A percentile compares a stretch with the other conserved stretches of the same genome.
phyloP scores from a whole-genome alignment of 2,329 filamentous ascomycete genomes.

The Alternaria gansuensis region DNA sequence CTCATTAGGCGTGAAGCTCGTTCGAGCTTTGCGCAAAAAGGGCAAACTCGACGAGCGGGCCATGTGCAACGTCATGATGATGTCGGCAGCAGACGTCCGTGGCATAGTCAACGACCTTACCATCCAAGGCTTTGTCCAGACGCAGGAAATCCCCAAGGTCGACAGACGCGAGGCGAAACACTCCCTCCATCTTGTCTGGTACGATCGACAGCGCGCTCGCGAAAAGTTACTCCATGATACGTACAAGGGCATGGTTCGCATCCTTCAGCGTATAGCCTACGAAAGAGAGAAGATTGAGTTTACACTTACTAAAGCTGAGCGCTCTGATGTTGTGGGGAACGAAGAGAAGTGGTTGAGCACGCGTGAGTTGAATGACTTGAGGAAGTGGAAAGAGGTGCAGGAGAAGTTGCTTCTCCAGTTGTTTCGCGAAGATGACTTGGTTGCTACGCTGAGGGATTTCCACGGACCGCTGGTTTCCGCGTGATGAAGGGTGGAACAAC shows the following conservation, averaged over 20 bases:
- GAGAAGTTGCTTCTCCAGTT: conserved; percentile 81
- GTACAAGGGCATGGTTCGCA: conserved; percentile 89
- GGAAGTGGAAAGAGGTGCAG: conserved; percentile 68
- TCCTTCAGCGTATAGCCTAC: conserved; percentile 79
- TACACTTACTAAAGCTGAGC: conserved; percentile 81
- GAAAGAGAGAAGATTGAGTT: conserved; percentile 76
- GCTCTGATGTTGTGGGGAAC: conserved; percentile 84
- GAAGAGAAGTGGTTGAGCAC: conserved; percentile 81
- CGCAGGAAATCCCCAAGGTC: conserved; percentile 94
- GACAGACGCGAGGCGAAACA: conserved; percentile 80
- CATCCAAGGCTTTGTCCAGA: conserved; percentile 83
- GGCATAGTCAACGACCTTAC: conserved; percentile 86
- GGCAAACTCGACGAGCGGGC: conserved; percentile 96
- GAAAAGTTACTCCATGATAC: conserved; percentile 77
- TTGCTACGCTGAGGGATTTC: conserved; percentile 79
- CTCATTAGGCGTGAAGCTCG: conserved; percentile 78
- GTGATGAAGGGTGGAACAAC: conserved; percentile 4
- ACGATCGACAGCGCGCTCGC: conserved; percentile 77
- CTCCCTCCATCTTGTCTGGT: conserved; percentile 92
- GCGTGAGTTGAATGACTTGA: conserved; percentile 74
- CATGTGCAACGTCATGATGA: conserved; percentile 79
- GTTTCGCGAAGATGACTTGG: conserved; percentile 81
- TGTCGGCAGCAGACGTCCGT: conserved; percentile 86
- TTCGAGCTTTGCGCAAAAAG: conserved; percentile 83
- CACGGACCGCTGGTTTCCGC: conserved; percentile 42